Evolutionary conservation across 2,329 filamentous ascomycete genomes (phyloP).

Genomic region (Neoscytalidium dimidiatum): DNA sequence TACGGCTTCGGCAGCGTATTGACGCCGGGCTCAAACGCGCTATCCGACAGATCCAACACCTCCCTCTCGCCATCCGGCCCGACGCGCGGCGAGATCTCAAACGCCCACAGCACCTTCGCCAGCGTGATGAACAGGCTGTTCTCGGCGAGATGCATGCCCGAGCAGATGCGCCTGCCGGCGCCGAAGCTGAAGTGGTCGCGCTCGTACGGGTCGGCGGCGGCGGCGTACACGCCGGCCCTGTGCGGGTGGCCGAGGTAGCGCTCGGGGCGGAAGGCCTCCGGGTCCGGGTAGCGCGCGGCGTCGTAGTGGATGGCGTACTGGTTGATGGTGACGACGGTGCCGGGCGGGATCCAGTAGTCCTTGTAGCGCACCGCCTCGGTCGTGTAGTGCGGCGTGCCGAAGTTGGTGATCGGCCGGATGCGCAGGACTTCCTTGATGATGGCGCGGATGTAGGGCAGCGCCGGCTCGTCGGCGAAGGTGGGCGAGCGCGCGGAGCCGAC

Average conservation of each 20-base stretch:
- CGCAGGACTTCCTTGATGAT: slow-evolving; percentile 33
- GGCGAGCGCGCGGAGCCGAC: slow-evolving; percentile 33
- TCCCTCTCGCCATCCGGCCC: slow-evolving; percentile 19
- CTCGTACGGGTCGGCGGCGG: slow-evolving; percentile 27
- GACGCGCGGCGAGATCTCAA: slow-evolving; percentile 20
- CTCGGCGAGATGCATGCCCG: slow-evolving; percentile 21
- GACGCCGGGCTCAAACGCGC: slow-evolving; percentile 25
- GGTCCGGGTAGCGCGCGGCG: slow-evolving; percentile 26
- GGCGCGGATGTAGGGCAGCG: slow-evolving; percentile 31
- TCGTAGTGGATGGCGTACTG: slow-evolving; percentile 38
- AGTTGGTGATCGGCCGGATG: slow-evolving; percentile 31
- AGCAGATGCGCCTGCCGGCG: slow-evolving; percentile 19
- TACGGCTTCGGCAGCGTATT: slow-evolving; percentile 29
- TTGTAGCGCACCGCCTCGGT: slow-evolving; percentile 30
- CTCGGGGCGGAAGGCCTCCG: slow-evolving; percentile 17
- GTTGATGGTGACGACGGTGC: slow-evolving; percentile 34
- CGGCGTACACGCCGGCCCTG: slow-evolving; percentile 34
- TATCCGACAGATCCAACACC: slow-evolving; percentile 13
- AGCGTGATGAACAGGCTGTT: slow-evolving; percentile 17
- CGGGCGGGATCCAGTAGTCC: slow-evolving; percentile 40
- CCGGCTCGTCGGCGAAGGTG: slow-evolving; percentile 26
- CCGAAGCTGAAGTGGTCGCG: slow-evolving; percentile 40
- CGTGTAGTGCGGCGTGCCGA: slow-evolving; percentile 30
- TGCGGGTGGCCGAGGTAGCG: not conserved
- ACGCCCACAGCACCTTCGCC: slow-evolving; percentile 19